Base-by-base conservation (phyloP, 306 rosid genomes). In the Rubus idaeus region DNA sequence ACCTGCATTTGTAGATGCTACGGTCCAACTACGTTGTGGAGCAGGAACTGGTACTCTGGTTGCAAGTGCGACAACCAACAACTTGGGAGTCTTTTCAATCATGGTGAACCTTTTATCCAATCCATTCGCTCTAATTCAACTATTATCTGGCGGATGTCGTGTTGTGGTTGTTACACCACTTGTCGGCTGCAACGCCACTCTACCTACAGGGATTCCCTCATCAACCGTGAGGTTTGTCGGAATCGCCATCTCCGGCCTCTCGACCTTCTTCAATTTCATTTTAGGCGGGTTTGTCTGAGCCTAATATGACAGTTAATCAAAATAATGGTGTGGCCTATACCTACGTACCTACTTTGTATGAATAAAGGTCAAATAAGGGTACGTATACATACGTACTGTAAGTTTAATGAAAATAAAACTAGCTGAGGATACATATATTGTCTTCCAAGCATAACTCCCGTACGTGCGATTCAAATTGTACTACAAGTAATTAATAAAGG, bases 61-160 rank as follows among this genome's bases (percentile, higher is more conserved):
- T 56, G 1, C 13, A 10, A 56, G 1, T 56, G 30, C 2, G 62
- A 3, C 8, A 5, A 56, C 62, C 14, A 3, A 20, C 35, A 0
- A n/a, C n/a, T n/a, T n/a, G n/a, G n/a, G n/a, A n/a, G 5, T 1
- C 0, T 23, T 60, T 4, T 23, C 17, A 60, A 21, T 60, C 65
- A 0, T 11, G 16, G 2, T 26, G 8, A 2, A 4, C 16, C 10
- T 3, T 60, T 0, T 12, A 0, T 1, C 1, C 5, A 10, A 3
- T 10, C 3, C 65, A 58, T 6, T 21, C 7, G 2, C 39, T 58
- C n/a, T n/a, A n/a, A n/a, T n/a, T n/a, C 16, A 4, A 23, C 2
- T 58, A 23, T 11, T 26, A 23, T 3, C 40, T 16, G 3, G n/a
- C n/a, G n/a, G 7, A 4, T 55, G 40, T 2, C 65, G 39, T 23